Evolutionary conservation across 2,329 filamentous ascomycete species (phyloP), one percentile per base, ranked within the genome.

Genomic region (Scedosporium minutisporum): DNA sequence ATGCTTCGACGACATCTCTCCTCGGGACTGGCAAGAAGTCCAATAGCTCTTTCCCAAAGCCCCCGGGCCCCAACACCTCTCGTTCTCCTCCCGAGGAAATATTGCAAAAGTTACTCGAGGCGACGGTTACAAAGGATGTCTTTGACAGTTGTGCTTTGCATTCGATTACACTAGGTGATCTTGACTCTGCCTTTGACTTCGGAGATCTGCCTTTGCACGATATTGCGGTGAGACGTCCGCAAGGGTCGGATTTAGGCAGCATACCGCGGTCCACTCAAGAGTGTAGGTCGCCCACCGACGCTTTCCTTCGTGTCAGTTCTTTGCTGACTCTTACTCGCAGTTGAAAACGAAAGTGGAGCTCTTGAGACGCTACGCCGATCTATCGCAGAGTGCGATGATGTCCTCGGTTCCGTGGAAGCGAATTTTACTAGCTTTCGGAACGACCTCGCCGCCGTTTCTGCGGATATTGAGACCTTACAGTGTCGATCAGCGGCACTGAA

Each of bases 381-480:
- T 3, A 97, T 99, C 69, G 76, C 81, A 71, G 90, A 91, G 60
- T 99, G 93, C 76, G 95, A 99, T 74, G 89, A 96, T 71, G 91
- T 97, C 60, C 82, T 97, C 57, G 90, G 87, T 74, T 96, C 93
- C 0, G 95, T 99, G 62, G 93, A 99, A 76, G 87, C 85, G 38
- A 97, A 97, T 72, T 81, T 99, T 61, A 90, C 90, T 44, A 93
- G 88, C 73, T 99, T 99, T 71, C 92, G 96, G 71, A 90, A 92
- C 64, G 96, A 99, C 73, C 84, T 99, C 10, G 93, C 91, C 7
- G 85, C 87, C 14, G 95, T 99, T 12, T 97, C 95, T 1, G 88
- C 92, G 6, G 95, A 99, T 72, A 99, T 99, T 60, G 95, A 99
- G 75, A 92, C 87, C 2, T 77, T 99, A 48, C 95, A 99, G 76